Percentiles rank a stretch among this genome's conserved stretches.
Conservation (phyloP, 257 asterid species). For the Nicotiana obtusifolia region DNA sequence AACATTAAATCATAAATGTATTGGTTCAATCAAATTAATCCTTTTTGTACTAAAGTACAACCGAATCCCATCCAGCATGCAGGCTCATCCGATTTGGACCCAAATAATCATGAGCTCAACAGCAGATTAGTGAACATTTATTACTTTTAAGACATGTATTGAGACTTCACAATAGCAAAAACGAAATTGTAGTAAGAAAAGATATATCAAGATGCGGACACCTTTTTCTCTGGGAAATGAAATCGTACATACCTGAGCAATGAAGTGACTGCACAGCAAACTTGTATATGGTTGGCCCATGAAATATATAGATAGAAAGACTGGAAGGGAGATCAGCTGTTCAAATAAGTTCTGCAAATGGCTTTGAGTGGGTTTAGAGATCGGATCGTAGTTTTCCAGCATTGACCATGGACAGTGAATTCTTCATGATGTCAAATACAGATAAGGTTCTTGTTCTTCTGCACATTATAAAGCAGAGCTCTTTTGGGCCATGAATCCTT, state of each 20-base stretch:
- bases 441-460: not conserved
- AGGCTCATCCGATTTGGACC: not conserved
- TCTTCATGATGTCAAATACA: not conserved
- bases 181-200: not conserved
- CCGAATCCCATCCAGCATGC: not conserved
- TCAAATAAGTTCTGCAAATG: not conserved
- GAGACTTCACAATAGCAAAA: not conserved
- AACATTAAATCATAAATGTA: not conserved
- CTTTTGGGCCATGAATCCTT: slow-evolving; percentile 4
- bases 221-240: not conserved
- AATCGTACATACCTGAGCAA: not conserved
- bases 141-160: not conserved
- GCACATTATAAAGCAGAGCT: not conserved
- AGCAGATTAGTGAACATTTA: not conserved
- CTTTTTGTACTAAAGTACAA: not conserved
- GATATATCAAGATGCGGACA: not conserved
- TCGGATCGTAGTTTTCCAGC: not conserved
- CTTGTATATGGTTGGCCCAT: not conserved
- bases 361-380: not conserved
- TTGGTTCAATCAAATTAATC: not conserved
- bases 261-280: not conserved
- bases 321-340: not conserved
- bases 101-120: not conserved
- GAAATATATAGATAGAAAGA: not conserved
- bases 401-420: not conserved